These are phyloP conservation scores for Lantana camara DNA, from an alignment of 257 asterid genomes.

Conservation along the genomic window DNA sequence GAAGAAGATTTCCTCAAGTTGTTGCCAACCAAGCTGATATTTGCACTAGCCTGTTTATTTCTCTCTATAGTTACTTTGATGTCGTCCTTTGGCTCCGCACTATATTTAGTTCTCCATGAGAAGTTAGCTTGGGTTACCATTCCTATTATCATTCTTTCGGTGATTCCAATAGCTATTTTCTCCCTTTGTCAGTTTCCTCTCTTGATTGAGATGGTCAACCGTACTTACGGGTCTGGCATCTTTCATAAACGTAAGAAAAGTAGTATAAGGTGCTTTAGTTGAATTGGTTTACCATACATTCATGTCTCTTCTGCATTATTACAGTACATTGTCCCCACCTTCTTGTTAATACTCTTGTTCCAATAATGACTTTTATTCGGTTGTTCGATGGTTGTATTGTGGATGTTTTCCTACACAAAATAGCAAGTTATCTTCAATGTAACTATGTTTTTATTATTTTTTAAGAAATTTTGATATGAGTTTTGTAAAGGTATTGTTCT, in stretches of 20 bases:
- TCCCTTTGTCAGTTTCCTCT: conserved; percentile 26
- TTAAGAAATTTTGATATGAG: too few species aligned
- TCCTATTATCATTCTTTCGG: conserved; percentile 14
- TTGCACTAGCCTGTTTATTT: conserved; percentile 28
- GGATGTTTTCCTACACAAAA: too few species aligned
- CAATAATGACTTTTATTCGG: too few species aligned
- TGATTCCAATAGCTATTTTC: conserved; percentile 23
- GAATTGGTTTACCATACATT: too few species aligned
- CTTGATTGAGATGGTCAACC: conserved; percentile 31
- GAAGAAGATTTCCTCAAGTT: conserved; percentile 26
- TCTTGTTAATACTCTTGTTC: too few species aligned
- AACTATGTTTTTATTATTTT: too few species aligned
- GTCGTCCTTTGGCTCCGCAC: conserved; percentile 31
- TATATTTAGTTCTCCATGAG: conserved; percentile 27
- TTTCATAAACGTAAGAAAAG: conserved; percentile 25
- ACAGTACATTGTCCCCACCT: too few species aligned
- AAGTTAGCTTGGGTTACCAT: conserved; percentile 28
- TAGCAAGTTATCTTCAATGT: too few species aligned
- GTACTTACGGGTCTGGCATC: conserved; percentile 24
- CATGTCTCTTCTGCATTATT: too few species aligned
- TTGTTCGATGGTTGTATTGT: too few species aligned
- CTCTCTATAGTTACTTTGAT: conserved; percentile 32
- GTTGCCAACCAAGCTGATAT: conserved; percentile 28
- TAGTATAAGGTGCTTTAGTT: neutral
- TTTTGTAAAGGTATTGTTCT: too few species aligned